Evolutionary conservation across 139 green algal genomes (phyloP), one percentile per base, ranked within the genome.

Genomic region (Chlamydomonas incerta): DNA sequence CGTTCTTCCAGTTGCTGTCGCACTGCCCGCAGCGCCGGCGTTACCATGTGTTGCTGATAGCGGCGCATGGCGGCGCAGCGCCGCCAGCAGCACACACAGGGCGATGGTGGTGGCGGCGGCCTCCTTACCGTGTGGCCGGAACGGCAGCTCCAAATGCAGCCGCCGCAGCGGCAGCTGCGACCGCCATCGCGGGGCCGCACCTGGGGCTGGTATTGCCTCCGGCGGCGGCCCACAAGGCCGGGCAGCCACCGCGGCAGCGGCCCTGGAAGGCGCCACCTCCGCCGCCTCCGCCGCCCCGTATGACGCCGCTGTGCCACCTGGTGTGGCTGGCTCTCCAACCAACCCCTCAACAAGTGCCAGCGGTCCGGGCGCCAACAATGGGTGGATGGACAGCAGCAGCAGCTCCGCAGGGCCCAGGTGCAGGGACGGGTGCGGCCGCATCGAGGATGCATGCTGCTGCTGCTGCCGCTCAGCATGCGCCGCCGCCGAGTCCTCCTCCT

Each of bases 361-460:
- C 41, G 28, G 34, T 17, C 11, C 20, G 55, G 55, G 14, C 10
- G 62, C 29, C 6, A 83, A 15, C 8, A 33, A 9, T 8, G 77
- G 77, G 41, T 84, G 77, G 37, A 84, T 84, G 66, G 67, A 58
- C 23, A 85, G 80, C 34, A 85, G 80, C 34, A 85, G 50, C 80
- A 77, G 31, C 68, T 77, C 80, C 52, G 80, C 68, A 1, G 80
- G 50, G 33, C 80, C 66, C 28, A 77, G 52, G 23, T 65, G 52
- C 29, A 77, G 67, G 58, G 41, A 20, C 9, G 67, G 67, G 3
- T 23, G 69, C 35, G 62, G 26, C 62, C 18, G 62, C 62, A 2
- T 11, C 14, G 62, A 13, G 28, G 76, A 1, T 1, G 11, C 70
- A 37, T 80, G 15, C 62, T 13, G 37, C 60, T 20, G 0, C 60